Evolutionary conservation across 2,329 filamentous ascomycete species (phyloP), one percentile per base, ranked within the genome.

Genomic region (Endoconidiophora laricicola): DNA sequence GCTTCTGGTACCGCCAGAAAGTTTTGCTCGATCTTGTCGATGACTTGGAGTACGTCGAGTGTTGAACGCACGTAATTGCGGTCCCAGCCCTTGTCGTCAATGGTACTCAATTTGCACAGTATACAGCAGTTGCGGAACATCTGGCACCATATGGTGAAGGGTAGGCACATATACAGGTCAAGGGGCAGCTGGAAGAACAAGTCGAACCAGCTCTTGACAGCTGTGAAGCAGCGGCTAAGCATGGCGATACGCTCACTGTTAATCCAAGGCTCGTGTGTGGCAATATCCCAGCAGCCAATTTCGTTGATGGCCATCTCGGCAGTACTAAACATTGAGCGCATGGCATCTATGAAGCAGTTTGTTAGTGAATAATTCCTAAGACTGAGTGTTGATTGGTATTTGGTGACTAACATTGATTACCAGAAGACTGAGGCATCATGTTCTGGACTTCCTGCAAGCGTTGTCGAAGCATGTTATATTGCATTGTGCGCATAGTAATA

Each of bases 91-190:
- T 45, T 44, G 39, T 50, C 48, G 33, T 50, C 52, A 16, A 48
- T 29, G 14, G 52, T 50, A 16, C 43, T 48, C 12, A 53, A 10
- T 42, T 53, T 50, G 40, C 52, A 53, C 3, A 53, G 38, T 22
- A 50, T 50, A 16, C 48, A 53, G 33, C 52, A 53, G 40, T 39
- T 48, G 29, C 52, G 52, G 38, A 50, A 53, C 29, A 48, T 39
- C 18, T 53, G 47, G 37, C 48, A 53, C 52, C 52, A 53, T 14
- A 53, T 22, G 22, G 44, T 48, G 20, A 53, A 53, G 2, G 52
- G 52, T 16, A 53, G 48, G 7, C 18, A 23, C 2, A 46, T 37
- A 44, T 53, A 53, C 10, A 45, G 9, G 18, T 47, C 44, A 4
- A 50, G 38, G 6, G 52, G 52, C 5, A 53, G 33, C 16, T 41